Evolutionary conservation across 805 yeast species (phyloP).

Genomic region (Priceomyces haplophilus): DNA sequence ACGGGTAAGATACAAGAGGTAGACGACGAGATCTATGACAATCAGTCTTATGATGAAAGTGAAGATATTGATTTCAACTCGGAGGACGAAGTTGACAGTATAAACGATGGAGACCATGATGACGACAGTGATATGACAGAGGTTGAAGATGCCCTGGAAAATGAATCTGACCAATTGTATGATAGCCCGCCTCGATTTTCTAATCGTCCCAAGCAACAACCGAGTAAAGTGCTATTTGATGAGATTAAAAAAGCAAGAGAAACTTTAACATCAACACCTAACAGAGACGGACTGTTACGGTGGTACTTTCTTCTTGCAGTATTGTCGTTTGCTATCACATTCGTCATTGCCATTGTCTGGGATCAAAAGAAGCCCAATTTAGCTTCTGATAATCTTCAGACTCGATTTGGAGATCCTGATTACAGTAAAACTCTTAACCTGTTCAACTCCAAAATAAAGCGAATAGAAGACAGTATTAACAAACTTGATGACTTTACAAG

Average conservation of each 20-base stretch:
- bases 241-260: constrained; percentile 9
- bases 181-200: neutral
- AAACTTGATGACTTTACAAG: constrained; percentile 14
- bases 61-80: constrained; percentile 11
- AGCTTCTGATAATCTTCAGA: neutral
- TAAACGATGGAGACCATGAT: neutral
- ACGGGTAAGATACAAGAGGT: constrained; percentile 7
- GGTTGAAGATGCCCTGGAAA: constrained; percentile 4
- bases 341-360: neutral
- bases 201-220: constrained; percentile 1
- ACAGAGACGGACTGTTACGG: neutral
- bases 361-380: neutral
- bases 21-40: constrained; percentile 6
- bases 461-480: constrained; percentile 11
- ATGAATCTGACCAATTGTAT: constrained; percentile 3
- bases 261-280: neutral
- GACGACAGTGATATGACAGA: constrained; percentile 4
- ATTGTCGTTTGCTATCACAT: constrained; percentile 3
- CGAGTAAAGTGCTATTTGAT: constrained; percentile 10
- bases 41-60: constrained; percentile 13
- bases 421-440: neutral
- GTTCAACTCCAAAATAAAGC: constrained; percentile 13
- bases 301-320: constrained; percentile 1
- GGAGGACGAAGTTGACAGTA: neutral
- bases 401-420: neutral